phyloP scores from a whole-genome alignment of 805 yeast genomes.

The Tetrapisispora arboricola region DNA sequence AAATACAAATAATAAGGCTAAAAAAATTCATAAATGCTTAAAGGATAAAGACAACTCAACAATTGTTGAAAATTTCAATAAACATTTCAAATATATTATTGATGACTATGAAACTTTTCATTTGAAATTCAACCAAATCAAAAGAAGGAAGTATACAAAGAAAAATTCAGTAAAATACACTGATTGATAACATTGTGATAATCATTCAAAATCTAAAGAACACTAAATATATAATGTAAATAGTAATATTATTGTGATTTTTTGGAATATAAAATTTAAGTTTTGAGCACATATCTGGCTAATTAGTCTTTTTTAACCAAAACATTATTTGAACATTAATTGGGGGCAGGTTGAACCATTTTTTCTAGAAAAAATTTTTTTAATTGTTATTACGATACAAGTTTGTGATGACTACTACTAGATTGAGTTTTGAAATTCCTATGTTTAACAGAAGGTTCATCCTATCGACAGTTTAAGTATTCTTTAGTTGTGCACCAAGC shows the following conservation, averaged over 20 bases:
- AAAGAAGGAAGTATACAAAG: slow-evolving; percentile 1
- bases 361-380: too few relatives aligned
- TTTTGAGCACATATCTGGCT: too few relatives aligned
- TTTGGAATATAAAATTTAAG: too few relatives aligned
- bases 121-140: slow-evolving; percentile 1
- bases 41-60: slow-evolving; percentile 7
- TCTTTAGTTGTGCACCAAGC: too few relatives aligned
- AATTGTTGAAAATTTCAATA: slow-evolving; percentile 17
- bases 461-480: background rate
- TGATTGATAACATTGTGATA: background rate
- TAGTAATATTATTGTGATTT: too few relatives aligned
- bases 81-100: slow-evolving; percentile 22
- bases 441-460: too few relatives aligned
- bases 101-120: slow-evolving; percentile 22
- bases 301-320: too few relatives aligned
- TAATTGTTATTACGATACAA: too few relatives aligned
- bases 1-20: background rate
- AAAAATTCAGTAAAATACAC: background rate
- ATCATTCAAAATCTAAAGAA: background rate
- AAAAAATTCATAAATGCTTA: background rate
- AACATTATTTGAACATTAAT: too few relatives aligned
- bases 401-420: too few relatives aligned
- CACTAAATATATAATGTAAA: background rate
- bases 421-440: too few relatives aligned
- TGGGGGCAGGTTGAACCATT: too few relatives aligned